A percentile compares a stretch with the other conserved stretches of the same genome.
These are phyloP conservation scores for Cordia subcordata DNA, from an alignment of 257 asterid species.

Conservation along the genomic window DNA sequence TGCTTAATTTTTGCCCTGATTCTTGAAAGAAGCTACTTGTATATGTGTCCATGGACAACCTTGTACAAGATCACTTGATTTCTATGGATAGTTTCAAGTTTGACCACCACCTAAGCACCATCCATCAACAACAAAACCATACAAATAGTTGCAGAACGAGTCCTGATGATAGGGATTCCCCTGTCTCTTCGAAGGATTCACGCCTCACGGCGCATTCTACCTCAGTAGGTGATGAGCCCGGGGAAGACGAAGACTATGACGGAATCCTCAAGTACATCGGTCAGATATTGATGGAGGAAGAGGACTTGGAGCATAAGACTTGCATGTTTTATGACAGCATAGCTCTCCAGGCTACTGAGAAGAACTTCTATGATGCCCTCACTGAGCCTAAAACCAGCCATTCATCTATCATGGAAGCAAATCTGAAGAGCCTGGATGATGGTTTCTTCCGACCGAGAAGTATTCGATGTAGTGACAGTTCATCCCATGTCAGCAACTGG, in stretches of 20 bases:
- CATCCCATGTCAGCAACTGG: conserved; percentile 18
- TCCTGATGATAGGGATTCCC: background rate
- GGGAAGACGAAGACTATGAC: conserved; percentile 20
- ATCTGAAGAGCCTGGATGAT: conserved; percentile 6
- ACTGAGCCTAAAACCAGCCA: conserved; percentile 12
- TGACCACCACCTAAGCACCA: background rate
- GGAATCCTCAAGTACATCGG: conserved; percentile 26
- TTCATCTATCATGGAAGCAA: background rate
- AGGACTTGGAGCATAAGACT: conserved; percentile 26
- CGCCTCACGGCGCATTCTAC: background rate
- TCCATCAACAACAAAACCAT: background rate
- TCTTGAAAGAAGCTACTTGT: too few species aligned
- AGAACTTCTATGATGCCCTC: conserved; percentile 29
- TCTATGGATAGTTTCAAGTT: background rate
- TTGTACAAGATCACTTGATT: background rate
- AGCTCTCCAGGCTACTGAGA: conserved; percentile 35
- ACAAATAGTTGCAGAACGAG: background rate
- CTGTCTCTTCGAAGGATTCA: background rate
- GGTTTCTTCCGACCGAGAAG: conserved; percentile 2
- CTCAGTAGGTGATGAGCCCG: conserved; percentile 13
- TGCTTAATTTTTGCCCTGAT: background rate
- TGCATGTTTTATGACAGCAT: conserved; percentile 30
- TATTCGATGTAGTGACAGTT: conserved; percentile 5
- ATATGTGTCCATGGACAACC: background rate
- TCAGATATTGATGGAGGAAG: conserved; percentile 39